A percentile compares a stretch with the other conserved stretches of the same genome.
These are phyloP conservation scores for Sphaerulina populicola DNA, from an alignment of 2,329 filamentous ascomycete genomes.

Conservation along the genomic window DNA sequence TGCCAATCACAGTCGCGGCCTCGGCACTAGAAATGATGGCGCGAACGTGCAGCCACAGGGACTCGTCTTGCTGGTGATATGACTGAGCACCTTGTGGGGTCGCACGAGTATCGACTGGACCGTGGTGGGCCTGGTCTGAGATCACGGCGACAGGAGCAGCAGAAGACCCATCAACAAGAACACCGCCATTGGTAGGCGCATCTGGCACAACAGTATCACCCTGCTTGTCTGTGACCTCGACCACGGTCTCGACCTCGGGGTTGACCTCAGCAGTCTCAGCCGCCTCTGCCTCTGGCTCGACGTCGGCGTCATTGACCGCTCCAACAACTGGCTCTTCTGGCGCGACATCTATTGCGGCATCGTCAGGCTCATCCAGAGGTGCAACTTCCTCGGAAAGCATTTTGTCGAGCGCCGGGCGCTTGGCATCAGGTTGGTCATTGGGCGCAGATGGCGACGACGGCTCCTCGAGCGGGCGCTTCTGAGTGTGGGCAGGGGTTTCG, in stretches of 20 bases:
- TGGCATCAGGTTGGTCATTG: constrained; percentile 91
- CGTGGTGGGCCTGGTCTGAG: constrained; percentile 34
- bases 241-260: constrained; percentile 40
- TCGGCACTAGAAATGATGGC: constrained; percentile 96
- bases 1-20: constrained; percentile 95
- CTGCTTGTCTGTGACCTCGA: constrained; percentile 46
- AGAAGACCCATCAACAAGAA: constrained; percentile 26
- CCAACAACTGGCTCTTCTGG: constrained; percentile 26
- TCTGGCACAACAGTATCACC: constrained; percentile 63
- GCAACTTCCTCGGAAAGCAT: constrained; percentile 58
- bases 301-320: constrained; percentile 11
- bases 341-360: constrained; percentile 3
- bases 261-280: constrained; percentile 31
- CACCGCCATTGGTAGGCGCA: constrained; percentile 46
- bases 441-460: constrained; percentile 87
- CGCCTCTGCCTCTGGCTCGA: constrained; percentile 21
- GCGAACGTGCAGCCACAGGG: constrained; percentile 91
- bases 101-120: constrained; percentile 44
- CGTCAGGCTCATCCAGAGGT: constrained; percentile 29
- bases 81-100: constrained; percentile 35
- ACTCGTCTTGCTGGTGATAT: constrained; percentile 67
- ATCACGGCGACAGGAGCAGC: constrained; percentile 6
- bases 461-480: constrained; percentile 95
- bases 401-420: constrained; percentile 93
- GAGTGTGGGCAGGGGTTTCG: constrained; percentile 49